Conservation (phyloP, 768 basidiomycete species). For the Suillus hirtellus region DNA sequence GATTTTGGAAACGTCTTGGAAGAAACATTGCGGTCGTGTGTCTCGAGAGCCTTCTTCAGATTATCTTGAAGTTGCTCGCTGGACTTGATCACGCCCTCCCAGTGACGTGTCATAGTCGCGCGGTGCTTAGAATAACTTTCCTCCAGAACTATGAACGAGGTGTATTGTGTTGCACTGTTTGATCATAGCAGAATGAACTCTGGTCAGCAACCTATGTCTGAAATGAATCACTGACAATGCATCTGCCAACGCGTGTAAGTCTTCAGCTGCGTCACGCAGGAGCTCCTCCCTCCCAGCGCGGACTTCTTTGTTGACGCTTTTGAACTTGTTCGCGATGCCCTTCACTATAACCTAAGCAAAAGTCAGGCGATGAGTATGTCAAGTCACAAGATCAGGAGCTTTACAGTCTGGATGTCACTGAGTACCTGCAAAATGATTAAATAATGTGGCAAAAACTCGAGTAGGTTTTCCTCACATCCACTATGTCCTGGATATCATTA, state of each 20-base stretch:
- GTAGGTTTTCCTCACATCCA: conserved; percentile 37
- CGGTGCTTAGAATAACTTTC: conserved; percentile 49
- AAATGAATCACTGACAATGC: conserved; percentile 24
- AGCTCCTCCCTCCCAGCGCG: conserved; percentile 46
- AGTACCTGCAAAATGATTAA: conserved; percentile 40
- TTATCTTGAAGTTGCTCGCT: conserved; percentile 37
- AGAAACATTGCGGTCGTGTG: conserved; percentile 49
- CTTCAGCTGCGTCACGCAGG: conserved; percentile 44
- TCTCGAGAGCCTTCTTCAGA: conserved; percentile 42
- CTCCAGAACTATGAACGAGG: conserved; percentile 55
- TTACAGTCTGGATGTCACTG: conserved; percentile 49
- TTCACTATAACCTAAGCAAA: conserved; percentile 45
- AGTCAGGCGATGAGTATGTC: conserved; percentile 18
- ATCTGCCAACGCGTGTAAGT: conserved; percentile 43
- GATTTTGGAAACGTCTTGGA: conserved; percentile 51
- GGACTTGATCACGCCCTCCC: conserved; percentile 45
- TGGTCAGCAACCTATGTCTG: not conserved
- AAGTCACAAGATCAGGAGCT: conserved; percentile 3
- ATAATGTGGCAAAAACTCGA: not conserved
- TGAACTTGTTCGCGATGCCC: conserved; percentile 49
- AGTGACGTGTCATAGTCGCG: conserved; percentile 38
- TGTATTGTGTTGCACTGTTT: conserved; percentile 50
- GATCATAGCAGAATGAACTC: not conserved
- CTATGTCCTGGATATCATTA: conserved; percentile 36
- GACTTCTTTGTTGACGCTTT: conserved; percentile 46